Evolutionary conservation across 768 basidiomycete species (phyloP).

Genomic region (Hirschioporus abietinus): DNA sequence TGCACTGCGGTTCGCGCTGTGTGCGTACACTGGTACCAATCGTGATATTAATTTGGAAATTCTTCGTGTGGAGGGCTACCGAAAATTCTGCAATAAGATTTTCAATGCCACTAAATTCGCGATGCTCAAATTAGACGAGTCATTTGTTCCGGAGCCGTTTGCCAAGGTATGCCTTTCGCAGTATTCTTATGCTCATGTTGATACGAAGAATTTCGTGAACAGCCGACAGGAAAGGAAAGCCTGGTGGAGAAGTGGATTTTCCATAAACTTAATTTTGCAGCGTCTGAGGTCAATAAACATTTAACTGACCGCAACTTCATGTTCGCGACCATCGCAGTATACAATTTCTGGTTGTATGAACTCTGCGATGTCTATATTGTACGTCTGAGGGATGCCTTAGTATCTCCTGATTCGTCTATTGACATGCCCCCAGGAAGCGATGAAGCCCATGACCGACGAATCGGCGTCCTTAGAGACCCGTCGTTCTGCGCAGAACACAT

Average conservation of each 20-base stretch:
- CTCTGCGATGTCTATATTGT: slow-evolving; percentile 99
- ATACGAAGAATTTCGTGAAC: slow-evolving; percentile 5
- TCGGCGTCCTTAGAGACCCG: slow-evolving; percentile 55
- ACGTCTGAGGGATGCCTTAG: slow-evolving; percentile 21
- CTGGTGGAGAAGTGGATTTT: slow-evolving; percentile 94
- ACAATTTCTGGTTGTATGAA: slow-evolving; percentile 98
- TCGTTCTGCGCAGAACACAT: slow-evolving; percentile 87
- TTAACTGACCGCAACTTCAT: slow-evolving; percentile 88
- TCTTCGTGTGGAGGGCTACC: slow-evolving; percentile 91
- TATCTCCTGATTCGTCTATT: slow-evolving; percentile 8
- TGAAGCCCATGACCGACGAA: slow-evolving; percentile 95
- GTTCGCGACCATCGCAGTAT: slow-evolving; percentile 74
- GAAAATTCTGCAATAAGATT: slow-evolving; percentile 99
- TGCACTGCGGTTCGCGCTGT: slow-evolving; percentile 90
- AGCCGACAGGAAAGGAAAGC: slow-evolving; percentile 88
- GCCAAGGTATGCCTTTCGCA: slow-evolving; percentile 47
- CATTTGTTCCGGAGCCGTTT: slow-evolving; percentile 69
- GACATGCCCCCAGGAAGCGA: slow-evolving; percentile 69
- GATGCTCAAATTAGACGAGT: slow-evolving; percentile 90
- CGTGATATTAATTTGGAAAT: slow-evolving; percentile 98
- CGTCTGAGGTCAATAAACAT: slow-evolving; percentile 67
- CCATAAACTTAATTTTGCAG: slow-evolving; percentile 85
- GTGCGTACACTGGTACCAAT: slow-evolving; percentile 89
- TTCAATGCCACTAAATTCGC: slow-evolving; percentile 99
- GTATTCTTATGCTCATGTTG: neutral